Conservation (phyloP, 805 yeast genomes). For the Jamesozyma rosinii region DNA sequence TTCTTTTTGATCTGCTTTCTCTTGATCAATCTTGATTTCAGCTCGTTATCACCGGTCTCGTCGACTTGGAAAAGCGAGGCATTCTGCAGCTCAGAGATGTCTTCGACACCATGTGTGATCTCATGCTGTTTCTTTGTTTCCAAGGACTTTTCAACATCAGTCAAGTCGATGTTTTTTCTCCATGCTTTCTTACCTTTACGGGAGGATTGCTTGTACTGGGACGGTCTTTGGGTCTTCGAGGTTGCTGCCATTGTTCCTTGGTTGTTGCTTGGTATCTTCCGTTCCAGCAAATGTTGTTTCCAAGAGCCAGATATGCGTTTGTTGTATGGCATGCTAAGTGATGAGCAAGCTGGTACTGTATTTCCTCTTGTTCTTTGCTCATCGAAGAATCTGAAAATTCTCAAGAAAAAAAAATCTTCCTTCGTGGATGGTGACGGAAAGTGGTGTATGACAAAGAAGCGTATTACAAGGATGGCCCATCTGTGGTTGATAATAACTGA, state of each 20-base stretch:
- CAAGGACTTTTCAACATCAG: conserved; percentile 63
- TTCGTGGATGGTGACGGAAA: neutral
- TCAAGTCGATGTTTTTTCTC: conserved; percentile 89
- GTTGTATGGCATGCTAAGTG: neutral
- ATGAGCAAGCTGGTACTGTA: neutral
- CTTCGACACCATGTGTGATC: conserved; percentile 28
- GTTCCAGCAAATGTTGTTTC: too few relatives aligned
- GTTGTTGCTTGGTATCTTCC: neutral
- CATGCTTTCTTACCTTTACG: conserved; percentile 92
- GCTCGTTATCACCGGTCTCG: conserved; percentile 48
- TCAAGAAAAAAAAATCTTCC: neutral
- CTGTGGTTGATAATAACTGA: neutral
- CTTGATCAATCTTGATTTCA: conserved; percentile 34
- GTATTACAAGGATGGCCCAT: too few relatives aligned
- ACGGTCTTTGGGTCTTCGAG: conserved; percentile 36
- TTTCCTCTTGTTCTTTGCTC: conserved; percentile 1
- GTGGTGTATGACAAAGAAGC: too few relatives aligned
- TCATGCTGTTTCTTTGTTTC: conserved; percentile 59
- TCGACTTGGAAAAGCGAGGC: conserved; percentile 43
- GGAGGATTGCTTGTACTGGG: conserved; percentile 59
- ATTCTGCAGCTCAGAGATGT: conserved; percentile 19
- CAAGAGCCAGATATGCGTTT: too few relatives aligned
- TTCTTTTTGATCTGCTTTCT: conserved; percentile 34
- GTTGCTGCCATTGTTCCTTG: conserved; percentile 3
- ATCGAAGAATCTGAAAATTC: conserved; percentile 1